Percentiles rank a stretch among this genome's conserved stretches.
Conservation (phyloP, 2,329 filamentous ascomycete species). For the Penicillium rolfsii region DNA sequence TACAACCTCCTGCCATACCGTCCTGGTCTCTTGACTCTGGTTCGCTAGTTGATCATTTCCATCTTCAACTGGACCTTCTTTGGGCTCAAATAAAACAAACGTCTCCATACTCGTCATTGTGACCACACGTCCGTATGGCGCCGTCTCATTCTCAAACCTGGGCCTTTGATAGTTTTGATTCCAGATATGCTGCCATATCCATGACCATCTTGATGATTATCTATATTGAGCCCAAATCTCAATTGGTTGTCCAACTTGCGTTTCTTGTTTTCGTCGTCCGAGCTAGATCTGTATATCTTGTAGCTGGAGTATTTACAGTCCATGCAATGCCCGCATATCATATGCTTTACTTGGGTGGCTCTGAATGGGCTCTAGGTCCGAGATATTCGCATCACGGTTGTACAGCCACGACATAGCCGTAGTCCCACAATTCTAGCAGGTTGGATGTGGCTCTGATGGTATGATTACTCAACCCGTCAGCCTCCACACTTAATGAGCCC, state of each 20-base stretch:
- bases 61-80: background rate
- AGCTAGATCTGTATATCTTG: slow-evolving; percentile 28
- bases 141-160: no score
- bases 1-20: slow-evolving; percentile 60
- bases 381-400: no score
- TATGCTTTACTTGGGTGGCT: slow-evolving; percentile 28
- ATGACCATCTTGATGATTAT: no score
- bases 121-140: no score
- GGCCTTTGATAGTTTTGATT: no score
- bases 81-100: no score
- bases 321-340: slow-evolving; percentile 45
- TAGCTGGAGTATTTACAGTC: slow-evolving; percentile 40
- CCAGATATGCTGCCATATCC: no score
- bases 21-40: slow-evolving; percentile 59
- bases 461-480: background rate
- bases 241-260: no score
- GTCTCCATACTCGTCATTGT: no score
- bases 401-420: slow-evolving; percentile 29
- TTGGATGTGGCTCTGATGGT: background rate
- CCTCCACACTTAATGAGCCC: background rate
- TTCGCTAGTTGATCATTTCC: background rate
- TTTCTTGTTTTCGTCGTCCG: background rate
- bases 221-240: no score
- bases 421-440: slow-evolving; percentile 33
- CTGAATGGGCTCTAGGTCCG: no score